Evolutionary conservation across 106 monocot genomes (phyloP).

Genomic region (Triglochin maritima): DNA sequence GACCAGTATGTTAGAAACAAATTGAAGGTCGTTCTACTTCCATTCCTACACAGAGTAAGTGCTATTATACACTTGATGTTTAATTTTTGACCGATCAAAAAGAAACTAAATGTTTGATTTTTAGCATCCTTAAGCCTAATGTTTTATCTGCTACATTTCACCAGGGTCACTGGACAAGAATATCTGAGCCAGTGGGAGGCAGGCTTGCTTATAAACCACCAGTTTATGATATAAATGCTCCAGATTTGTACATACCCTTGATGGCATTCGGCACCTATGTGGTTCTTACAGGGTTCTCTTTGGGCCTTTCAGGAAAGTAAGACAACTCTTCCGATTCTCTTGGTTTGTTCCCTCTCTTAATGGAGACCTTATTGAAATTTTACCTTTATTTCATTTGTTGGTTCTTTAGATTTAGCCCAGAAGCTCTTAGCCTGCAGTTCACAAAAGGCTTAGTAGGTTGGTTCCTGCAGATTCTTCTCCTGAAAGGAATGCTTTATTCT

Average conservation of each 20-base stretch:
- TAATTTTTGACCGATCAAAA: background rate
- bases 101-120: background rate
- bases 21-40: conserved; percentile 31
- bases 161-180: conserved; percentile 48
- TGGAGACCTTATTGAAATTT: background rate
- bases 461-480: conserved; percentile 20
- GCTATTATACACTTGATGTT: background rate
- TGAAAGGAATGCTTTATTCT: conserved; percentile 29
- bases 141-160: background rate
- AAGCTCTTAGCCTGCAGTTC: conserved; percentile 33
- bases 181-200: conserved; percentile 37
- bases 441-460: conserved; percentile 29
- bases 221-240: conserved; percentile 38
- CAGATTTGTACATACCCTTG: conserved; percentile 34
- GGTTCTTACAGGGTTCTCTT: conserved; percentile 30
- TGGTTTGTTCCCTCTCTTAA: background rate
- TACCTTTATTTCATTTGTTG: background rate
- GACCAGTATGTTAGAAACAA: conserved; percentile 38
- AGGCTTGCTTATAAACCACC: conserved; percentile 40
- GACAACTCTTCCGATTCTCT: background rate
- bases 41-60: conserved; percentile 36
- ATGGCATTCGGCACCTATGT: conserved; percentile 42
- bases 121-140: no score
- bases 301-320: conserved; percentile 30
- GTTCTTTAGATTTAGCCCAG: conserved; percentile 26